phyloP scores from a whole-genome alignment of 352 stramenopile species.

The Phytophthora syringae region DNA sequence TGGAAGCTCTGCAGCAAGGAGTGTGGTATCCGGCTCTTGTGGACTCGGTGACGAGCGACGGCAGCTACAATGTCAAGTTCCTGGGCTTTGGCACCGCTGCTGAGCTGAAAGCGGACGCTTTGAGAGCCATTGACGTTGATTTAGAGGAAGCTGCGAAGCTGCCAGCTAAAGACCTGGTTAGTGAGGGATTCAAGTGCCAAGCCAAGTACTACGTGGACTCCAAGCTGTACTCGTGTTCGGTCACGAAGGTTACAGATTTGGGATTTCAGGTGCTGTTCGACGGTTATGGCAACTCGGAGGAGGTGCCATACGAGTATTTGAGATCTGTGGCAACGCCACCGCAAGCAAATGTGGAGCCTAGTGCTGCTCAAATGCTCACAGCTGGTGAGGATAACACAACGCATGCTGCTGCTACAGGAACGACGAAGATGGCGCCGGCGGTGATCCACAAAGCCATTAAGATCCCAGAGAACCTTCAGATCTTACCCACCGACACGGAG shows the following conservation, averaged over 20 bases:
- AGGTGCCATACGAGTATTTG: slow-evolving; percentile 92
- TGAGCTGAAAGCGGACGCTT: slow-evolving; percentile 44
- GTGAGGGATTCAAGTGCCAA: slow-evolving; percentile 64
- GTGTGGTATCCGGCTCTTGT: slow-evolving; percentile 77
- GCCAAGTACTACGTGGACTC: slow-evolving; percentile 86
- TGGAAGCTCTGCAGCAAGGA: slow-evolving; percentile 68
- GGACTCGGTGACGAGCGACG: slow-evolving; percentile 55
- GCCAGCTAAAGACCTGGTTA: slow-evolving; percentile 47
- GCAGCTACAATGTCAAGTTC: slow-evolving; percentile 78
- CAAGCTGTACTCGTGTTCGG: slow-evolving; percentile 74
- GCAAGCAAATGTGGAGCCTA: slow-evolving; percentile 18
- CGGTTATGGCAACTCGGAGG: slow-evolving; percentile 90
- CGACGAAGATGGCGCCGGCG: slow-evolving; percentile 42
- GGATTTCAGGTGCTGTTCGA: slow-evolving; percentile 90
- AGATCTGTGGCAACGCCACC: slow-evolving; percentile 15
- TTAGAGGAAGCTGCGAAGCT: slow-evolving; percentile 29
- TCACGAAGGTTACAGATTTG: slow-evolving; percentile 68
- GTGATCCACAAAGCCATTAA: slow-evolving; percentile 79
- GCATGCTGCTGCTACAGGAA: slow-evolving; percentile 26
- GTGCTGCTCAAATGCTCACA: slow-evolving; percentile 17
- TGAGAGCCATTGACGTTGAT: slow-evolving; percentile 56
- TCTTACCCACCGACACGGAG: slow-evolving; percentile 84
- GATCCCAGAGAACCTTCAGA: slow-evolving; percentile 87
- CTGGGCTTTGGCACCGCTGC: slow-evolving; percentile 75
- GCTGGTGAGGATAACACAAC: slow-evolving; percentile 21